Conservation (phyloP, 495 filamentous ascomycete species). For the Neurospora discreta region DNA sequence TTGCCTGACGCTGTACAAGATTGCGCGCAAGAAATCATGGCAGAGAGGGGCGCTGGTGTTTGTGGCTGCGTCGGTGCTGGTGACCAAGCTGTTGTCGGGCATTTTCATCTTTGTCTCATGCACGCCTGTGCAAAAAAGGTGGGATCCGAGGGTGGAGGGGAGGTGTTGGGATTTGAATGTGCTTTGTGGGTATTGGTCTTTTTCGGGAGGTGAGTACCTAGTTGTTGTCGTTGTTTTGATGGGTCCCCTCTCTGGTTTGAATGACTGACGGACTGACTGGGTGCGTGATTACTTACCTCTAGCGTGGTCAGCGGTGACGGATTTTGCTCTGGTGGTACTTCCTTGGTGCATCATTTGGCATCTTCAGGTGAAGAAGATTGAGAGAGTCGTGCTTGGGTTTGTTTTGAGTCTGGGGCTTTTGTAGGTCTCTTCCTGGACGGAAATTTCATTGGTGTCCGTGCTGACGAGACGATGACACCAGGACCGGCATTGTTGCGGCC, state of each 20-base stretch:
- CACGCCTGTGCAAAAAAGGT: not conserved
- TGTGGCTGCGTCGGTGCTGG: not conserved
- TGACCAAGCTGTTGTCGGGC: not conserved
- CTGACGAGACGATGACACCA: not conserved
- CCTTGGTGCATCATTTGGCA: conserved; percentile 21
- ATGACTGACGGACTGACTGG: not conserved
- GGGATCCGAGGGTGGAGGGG: not conserved
- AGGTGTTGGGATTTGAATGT: not conserved
- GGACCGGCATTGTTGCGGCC: not conserved
- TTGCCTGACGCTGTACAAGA: not conserved
- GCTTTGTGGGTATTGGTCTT: not conserved
- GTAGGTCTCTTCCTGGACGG: conserved; percentile 1
- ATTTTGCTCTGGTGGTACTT: conserved; percentile 6
- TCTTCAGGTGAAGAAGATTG: conserved; percentile 10
- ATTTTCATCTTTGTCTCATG: not conserved
- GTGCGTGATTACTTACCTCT: not conserved
- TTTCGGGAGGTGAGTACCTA: not conserved
- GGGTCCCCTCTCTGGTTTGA: too few species aligned
- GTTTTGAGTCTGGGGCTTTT: conserved; percentile 19
- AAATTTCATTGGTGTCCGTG: too few species aligned
- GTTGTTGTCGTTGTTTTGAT: not conserved
- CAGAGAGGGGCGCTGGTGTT: not conserved
- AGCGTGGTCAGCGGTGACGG: conserved; percentile 5
- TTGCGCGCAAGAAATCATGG: not conserved
- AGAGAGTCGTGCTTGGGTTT: conserved; percentile 15